These are phyloP conservation scores for Ganoderma boninense DNA, from an alignment of 1,284 basidiomycete species.

Conservation along the genomic window DNA sequence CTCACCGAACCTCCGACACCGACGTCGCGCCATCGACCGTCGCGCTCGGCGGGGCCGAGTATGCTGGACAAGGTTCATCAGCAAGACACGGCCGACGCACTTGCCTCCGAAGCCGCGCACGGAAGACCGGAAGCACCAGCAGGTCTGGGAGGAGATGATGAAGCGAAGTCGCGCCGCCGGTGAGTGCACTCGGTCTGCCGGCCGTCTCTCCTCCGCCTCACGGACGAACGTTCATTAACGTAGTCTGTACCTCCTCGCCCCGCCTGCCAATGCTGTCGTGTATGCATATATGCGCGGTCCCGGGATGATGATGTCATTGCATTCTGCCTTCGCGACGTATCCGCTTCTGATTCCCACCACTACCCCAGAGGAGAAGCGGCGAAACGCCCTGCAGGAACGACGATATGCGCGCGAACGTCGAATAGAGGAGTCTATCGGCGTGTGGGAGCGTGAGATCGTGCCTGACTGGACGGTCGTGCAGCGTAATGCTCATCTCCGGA, in stretches of 20 bases:
- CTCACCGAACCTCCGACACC: conserved; percentile 25
- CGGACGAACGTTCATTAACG: conserved; percentile 40
- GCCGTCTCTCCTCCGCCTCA: conserved; percentile 22
- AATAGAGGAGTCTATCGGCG: conserved; percentile 72
- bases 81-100: conserved; percentile 81
- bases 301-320: conserved; percentile 4
- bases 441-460: conserved; percentile 84
- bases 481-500: conserved; percentile 69
- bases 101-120: conserved; percentile 85
- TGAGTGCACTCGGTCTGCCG: conserved; percentile 47
- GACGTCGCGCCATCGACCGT: conserved; percentile 48
- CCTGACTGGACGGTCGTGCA: conserved; percentile 86
- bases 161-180: conserved; percentile 76
- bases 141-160: conserved; percentile 96
- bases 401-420: conserved; percentile 70
- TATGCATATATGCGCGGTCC: conserved; percentile 10
- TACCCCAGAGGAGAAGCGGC: conserved; percentile 69
- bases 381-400: conserved; percentile 69
- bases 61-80: conserved; percentile 79
- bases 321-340: background rate
- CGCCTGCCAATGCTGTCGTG: background rate
- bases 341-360: background rate
- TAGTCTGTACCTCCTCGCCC: conserved; percentile 32
- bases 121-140: conserved; percentile 88
- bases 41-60: conserved; percentile 70